phyloP scores from a whole-genome alignment of 2,329 filamentous ascomycete species.

The Cladosporium cucumerinum region DNA sequence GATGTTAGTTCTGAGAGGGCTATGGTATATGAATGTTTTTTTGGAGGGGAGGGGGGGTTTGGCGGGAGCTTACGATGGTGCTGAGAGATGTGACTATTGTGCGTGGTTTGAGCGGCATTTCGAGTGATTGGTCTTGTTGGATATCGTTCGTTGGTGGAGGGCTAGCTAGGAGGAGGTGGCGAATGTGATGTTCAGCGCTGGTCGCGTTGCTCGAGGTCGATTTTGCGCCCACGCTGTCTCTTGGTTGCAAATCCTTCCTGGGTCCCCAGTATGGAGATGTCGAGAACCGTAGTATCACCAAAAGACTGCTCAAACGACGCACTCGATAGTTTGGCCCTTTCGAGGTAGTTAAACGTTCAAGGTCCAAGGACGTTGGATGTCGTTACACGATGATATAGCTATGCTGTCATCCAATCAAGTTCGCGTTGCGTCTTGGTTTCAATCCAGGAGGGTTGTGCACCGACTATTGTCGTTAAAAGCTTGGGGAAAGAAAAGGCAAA shows the following conservation, averaged over 20 bases:
- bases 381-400: conserved; percentile 1
- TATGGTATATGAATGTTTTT: too few relatives aligned
- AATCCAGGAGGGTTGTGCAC: not conserved
- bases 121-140: not conserved
- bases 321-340: not conserved
- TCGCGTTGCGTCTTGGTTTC: not conserved
- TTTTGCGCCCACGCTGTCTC: too few relatives aligned
- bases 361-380: not conserved
- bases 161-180: too few relatives aligned
- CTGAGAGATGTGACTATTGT: conserved; percentile 17
- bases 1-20: too few relatives aligned
- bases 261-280: not conserved
- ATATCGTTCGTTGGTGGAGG: too few relatives aligned
- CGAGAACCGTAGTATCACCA: not conserved
- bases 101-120: conserved; percentile 7
- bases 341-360: not conserved
- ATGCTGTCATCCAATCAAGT: conserved; percentile 4
- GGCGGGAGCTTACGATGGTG: conserved; percentile 20
- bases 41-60: too few relatives aligned
- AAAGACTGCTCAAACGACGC: not conserved
- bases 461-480: not conserved
- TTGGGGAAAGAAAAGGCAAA: not conserved
- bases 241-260: not conserved
- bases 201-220: not conserved
- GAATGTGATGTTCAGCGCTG: not conserved